phyloP scores from a whole-genome alignment of 306 rosid genomes.

The Lupinus albus region DNA sequence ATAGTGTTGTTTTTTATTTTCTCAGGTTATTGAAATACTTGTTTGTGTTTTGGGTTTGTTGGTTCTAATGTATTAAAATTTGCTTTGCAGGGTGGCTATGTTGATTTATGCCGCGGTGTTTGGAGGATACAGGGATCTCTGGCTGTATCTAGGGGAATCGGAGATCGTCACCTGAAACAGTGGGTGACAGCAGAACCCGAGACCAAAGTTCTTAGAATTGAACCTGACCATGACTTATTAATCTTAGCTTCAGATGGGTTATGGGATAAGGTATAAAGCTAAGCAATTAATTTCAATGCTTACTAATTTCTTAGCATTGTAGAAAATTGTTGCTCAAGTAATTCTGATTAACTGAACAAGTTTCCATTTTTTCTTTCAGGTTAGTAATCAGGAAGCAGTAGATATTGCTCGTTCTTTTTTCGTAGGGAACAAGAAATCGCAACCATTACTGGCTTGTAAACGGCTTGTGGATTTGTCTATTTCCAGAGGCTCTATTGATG shows the following conservation, averaged over 20 bases:
- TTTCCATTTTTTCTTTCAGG: slow-evolving; percentile 55
- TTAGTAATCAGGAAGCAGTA: slow-evolving; percentile 88
- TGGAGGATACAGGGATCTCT: slow-evolving; percentile 94
- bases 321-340: background rate
- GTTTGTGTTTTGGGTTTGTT: slow-evolving; percentile 14
- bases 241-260: slow-evolving; percentile 94
- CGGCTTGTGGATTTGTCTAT: slow-evolving; percentile 74
- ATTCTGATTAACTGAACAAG: slow-evolving; percentile 15
- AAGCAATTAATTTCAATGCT: slow-evolving; percentile 1
- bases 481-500: slow-evolving; percentile 83
- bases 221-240: slow-evolving; percentile 75
- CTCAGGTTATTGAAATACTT: background rate
- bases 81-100: slow-evolving; percentile 83
- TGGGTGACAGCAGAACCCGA: slow-evolving; percentile 95
- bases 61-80: slow-evolving; percentile 33
- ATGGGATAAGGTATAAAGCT: slow-evolving; percentile 82
- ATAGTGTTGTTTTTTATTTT: background rate
- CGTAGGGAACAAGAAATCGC: slow-evolving; percentile 48
- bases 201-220: slow-evolving; percentile 62
- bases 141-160: slow-evolving; percentile 88
- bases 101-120: slow-evolving; percentile 78
- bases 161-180: slow-evolving; percentile 74
- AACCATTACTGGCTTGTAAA: slow-evolving; percentile 73
- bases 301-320: background rate
- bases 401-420: slow-evolving; percentile 68